These are phyloP conservation scores for Nakazawaea sp. DNA, from an alignment of 805 yeast species.

Conservation along the genomic window DNA sequence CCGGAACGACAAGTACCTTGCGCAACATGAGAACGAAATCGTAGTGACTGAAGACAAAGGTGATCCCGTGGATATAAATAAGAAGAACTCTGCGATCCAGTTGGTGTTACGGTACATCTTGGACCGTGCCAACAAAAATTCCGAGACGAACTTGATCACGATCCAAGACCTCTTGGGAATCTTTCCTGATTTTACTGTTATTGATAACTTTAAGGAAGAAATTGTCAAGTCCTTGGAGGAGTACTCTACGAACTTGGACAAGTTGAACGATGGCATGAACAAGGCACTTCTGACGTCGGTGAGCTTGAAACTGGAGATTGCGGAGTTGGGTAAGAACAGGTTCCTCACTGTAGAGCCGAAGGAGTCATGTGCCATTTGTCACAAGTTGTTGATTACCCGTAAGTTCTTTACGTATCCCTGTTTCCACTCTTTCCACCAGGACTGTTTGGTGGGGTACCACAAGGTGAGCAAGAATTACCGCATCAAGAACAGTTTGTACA, in stretches of 20 bases:
- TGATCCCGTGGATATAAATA: conserved; percentile 23
- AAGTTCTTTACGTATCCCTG: conserved; percentile 84
- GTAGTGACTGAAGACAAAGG: conserved; percentile 9
- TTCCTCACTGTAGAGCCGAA: conserved; percentile 75
- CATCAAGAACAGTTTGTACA: conserved; percentile 54
- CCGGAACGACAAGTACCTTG: conserved; percentile 19
- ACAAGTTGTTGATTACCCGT: conserved; percentile 60
- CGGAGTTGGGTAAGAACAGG: conserved; percentile 37
- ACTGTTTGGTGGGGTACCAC: conserved; percentile 66
- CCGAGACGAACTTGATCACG: conserved; percentile 29
- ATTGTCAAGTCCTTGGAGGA: conserved; percentile 72
- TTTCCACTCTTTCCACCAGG: conserved; percentile 82
- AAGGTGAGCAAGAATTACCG: conserved; percentile 60
- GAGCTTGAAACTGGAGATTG: conserved; percentile 54
- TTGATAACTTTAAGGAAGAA: conserved; percentile 80
- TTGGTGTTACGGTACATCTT: conserved; percentile 27
- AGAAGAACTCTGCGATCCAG: conserved; percentile 20
- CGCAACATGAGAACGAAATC: conserved; percentile 10
- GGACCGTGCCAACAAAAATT: conserved; percentile 31
- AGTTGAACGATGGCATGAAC: conserved; percentile 67
- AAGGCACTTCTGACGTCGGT: conserved; percentile 56
- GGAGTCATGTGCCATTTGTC: conserved; percentile 71
- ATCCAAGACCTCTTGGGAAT: conserved; percentile 80
- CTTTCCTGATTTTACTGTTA: conserved; percentile 76
- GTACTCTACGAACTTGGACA: conserved; percentile 59